Base-by-base conservation (phyloP, 805 yeast genomes). In the Wickerhamiella vanderwaltii region DNA sequence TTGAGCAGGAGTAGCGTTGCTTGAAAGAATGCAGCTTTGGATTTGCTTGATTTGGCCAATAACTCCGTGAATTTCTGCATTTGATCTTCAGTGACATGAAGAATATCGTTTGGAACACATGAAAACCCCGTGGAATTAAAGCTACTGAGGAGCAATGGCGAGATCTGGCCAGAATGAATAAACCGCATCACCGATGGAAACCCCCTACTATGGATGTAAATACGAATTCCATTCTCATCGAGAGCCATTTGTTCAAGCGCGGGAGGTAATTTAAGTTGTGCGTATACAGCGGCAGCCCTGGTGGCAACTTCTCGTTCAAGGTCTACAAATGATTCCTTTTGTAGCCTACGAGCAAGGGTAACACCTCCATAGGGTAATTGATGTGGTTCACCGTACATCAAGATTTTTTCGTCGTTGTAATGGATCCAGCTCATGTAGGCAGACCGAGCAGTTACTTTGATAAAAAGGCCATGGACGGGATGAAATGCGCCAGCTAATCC, bases 401-500 rank as follows among this genome's bases (percentile, higher is more conserved):
- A 20, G n/a, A 24, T 33, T 16, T 37, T 66, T 44, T 68, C 69
- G 4, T 84, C 85, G 38, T 67, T 65, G 22, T 61, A 58, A 45
- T 66, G 65, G 15, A 79, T 72, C 86, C 88, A 80, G 30, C 81
- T 75, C 28, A 80, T 51, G 48, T 77, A 84, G 1, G 78, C 68
- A 5, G 76, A 68, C 0, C 83, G 83, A 23, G 85, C 85, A 6
- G 86, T 85, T 37, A 80, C 62, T 53, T 81, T 87, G 70, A 80
- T 69, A 52, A 75, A 77, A 9, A 80, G 57, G 1, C 88, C 88
- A 16, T 73, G 68, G 2, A 77, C 69, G 16, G 72, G 70, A 54
- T 77, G 72, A 54, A 77, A 77, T 0, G 85, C 75, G 0, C 85
- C 75, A 0, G 83, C 81, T 5, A 80, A 82, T 20, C 87, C 88